Evolutionary conservation across 1,284 basidiomycete species (phyloP).

Genomic region (Pulveroboletus sp.): DNA sequence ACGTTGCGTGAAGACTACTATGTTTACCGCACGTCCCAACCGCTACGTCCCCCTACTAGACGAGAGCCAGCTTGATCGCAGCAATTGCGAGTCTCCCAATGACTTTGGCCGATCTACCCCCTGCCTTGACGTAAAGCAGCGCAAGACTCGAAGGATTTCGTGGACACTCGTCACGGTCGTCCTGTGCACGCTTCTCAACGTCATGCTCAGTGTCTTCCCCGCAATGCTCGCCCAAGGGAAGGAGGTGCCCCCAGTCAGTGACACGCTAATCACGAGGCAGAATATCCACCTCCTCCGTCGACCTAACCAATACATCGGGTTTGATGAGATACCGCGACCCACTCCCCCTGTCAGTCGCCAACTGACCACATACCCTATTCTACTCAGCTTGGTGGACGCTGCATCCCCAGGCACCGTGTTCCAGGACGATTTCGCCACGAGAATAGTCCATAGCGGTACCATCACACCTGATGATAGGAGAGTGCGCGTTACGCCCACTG

Average conservation of each 20-base stretch:
- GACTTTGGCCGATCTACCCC: not conserved
- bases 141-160: conserved; percentile 4
- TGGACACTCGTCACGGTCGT: conserved; percentile 17
- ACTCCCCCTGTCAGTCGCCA: conserved; percentile 4
- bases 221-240: not conserved
- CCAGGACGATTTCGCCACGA: conserved; percentile 14
- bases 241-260: not conserved
- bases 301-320: conserved; percentile 21
- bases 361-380: conserved; percentile 15
- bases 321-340: conserved; percentile 16
- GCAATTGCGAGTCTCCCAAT: not conserved
- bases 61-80: not conserved
- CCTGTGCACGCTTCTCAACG: conserved; percentile 16
- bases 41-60: conserved; percentile 7
- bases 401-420: conserved; percentile 17
- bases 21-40: conserved; percentile 6
- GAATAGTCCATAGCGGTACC: conserved; percentile 17
- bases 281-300: conserved; percentile 17
- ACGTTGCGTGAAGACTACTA: not conserved
- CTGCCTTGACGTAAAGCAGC: not conserved
- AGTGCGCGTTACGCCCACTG: conserved; percentile 15
- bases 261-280: conserved; percentile 10
- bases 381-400: conserved; percentile 17
- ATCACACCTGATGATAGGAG: conserved; percentile 19
- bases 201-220: conserved; percentile 16